Evolutionary conservation across 2,329 filamentous ascomycete genomes (phyloP).

Genomic region (Botrytis porri): DNA sequence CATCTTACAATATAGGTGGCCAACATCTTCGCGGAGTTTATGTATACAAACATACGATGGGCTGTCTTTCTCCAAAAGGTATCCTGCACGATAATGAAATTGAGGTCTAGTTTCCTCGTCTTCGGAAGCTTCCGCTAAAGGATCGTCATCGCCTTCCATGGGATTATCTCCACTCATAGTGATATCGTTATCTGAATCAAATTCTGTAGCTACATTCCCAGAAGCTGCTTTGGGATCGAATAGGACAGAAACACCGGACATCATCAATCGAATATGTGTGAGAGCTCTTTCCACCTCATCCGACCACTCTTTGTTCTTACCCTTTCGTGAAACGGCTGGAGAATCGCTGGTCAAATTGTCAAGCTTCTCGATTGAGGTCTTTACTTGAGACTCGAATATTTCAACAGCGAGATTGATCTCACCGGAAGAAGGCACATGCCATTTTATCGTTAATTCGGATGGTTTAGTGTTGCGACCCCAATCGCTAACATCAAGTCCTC

Average conservation of each 20-base stretch:
- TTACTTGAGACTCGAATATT: slow-evolving; percentile 80
- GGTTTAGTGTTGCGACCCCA: slow-evolving; percentile 82
- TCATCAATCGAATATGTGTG: slow-evolving; percentile 80
- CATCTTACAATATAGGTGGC: slow-evolving; percentile 75
- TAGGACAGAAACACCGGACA: slow-evolving; percentile 84
- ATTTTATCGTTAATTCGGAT: slow-evolving; percentile 75
- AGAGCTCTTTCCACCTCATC: slow-evolving; percentile 92
- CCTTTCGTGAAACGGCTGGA: slow-evolving; percentile 81
- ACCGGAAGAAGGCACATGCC: slow-evolving; percentile 78
- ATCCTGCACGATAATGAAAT: slow-evolving; percentile 86
- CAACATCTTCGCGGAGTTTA: slow-evolving; percentile 73
- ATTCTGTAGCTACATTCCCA: slow-evolving; percentile 46
- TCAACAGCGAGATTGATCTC: slow-evolving; percentile 89
- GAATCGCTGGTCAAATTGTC: slow-evolving; percentile 76
- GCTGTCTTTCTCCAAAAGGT: slow-evolving; percentile 65
- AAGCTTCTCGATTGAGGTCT: slow-evolving; percentile 71
- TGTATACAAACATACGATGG: slow-evolving; percentile 74
- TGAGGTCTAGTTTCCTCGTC: slow-evolving; percentile 82
- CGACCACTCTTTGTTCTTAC: slow-evolving; percentile 98
- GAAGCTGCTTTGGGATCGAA: slow-evolving; percentile 79
- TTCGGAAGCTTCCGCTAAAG: slow-evolving; percentile 61
- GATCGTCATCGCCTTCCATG: slow-evolving; percentile 56
- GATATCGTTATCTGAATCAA: slow-evolving; percentile 45
- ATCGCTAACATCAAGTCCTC: slow-evolving; percentile 71
- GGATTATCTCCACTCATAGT: slow-evolving; percentile 48